phyloP scores from a whole-genome alignment of 352 stramenopile species.

The Globisporangium apiculatum region DNA sequence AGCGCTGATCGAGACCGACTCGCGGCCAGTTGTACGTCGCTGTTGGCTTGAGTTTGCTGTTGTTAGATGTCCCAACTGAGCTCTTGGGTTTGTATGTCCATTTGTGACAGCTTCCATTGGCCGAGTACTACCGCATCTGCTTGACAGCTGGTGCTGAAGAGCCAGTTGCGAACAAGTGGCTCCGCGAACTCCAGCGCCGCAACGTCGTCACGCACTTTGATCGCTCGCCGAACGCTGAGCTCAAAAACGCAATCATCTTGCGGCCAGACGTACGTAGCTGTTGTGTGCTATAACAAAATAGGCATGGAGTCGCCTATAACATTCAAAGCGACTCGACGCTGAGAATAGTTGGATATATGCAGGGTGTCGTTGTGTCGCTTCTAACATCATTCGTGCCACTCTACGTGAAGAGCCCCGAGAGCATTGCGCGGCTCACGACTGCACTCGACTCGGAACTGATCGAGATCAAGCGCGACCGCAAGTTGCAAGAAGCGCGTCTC shows the following conservation, averaged over 20 bases:
- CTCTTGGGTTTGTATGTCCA: not conserved
- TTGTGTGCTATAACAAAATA: not conserved
- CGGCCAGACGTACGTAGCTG: conserved; percentile 42
- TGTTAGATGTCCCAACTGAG: not conserved
- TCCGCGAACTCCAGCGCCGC: conserved; percentile 64
- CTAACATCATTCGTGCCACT: too few relatives aligned
- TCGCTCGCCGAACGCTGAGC: conserved; percentile 49
- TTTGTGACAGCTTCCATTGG: conserved; percentile 40
- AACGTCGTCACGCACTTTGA: conserved; percentile 77
- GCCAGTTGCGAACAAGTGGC: conserved; percentile 66
- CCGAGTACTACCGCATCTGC: conserved; percentile 70
- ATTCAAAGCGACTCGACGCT: too few relatives aligned
- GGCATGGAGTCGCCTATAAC: too few relatives aligned
- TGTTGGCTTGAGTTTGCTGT: not conserved
- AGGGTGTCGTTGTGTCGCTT: too few relatives aligned
- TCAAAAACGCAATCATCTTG: conserved; percentile 64
- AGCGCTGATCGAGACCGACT: conserved; percentile 49
- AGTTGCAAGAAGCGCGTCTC: conserved; percentile 45
- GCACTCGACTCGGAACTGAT: conserved; percentile 72
- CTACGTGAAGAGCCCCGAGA: conserved; percentile 49
- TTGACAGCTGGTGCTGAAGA: conserved; percentile 61
- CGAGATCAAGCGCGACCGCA: conserved; percentile 60
- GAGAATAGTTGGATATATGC: too few relatives aligned
- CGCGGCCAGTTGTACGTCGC: conserved; percentile 35
- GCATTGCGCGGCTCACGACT: conserved; percentile 56